These are phyloP conservation scores for Ploettnerulaceae sp. DNA, from an alignment of 2,329 filamentous ascomycete species.

Conservation along the genomic window DNA sequence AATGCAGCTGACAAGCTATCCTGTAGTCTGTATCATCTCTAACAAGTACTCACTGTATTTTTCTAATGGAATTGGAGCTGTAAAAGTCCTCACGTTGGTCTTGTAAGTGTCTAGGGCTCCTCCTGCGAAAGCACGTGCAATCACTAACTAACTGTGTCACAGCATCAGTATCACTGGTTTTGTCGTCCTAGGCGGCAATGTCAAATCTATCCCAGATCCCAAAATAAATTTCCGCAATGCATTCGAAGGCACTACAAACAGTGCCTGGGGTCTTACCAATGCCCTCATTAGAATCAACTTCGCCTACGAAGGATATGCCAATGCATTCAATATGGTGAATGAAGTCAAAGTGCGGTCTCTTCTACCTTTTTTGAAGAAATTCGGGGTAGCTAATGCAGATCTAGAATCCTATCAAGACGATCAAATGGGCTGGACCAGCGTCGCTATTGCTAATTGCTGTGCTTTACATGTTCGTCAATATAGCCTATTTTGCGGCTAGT, in stretches of 20 bases:
- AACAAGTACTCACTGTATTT: conserved; percentile 54
- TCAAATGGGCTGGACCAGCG: conserved; percentile 46
- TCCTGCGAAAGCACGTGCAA: not conserved
- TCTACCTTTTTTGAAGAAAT: not conserved
- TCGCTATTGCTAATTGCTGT: conserved; percentile 48
- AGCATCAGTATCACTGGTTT: conserved; percentile 54
- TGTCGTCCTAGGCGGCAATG: conserved; percentile 56
- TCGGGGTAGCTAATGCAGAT: no score
- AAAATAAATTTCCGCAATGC: conserved; percentile 49
- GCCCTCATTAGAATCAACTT: conserved; percentile 56
- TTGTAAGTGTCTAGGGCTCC: conserved; percentile 39
- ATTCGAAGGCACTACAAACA: conserved; percentile 45
- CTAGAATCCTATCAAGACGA: conserved; percentile 50
- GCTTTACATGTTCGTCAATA: conserved; percentile 54
- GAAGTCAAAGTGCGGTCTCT: conserved; percentile 46
- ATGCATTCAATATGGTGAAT: conserved; percentile 58
- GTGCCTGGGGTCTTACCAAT: conserved; percentile 49
- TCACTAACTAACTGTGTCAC: conserved; percentile 4
- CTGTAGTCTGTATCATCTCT: conserved; percentile 43
- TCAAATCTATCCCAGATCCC: conserved; percentile 43
- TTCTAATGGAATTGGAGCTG: conserved; percentile 50
- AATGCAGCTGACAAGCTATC: no score
- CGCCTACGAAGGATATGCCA: conserved; percentile 52
- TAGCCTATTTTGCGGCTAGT: conserved; percentile 54
- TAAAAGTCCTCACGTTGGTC: conserved; percentile 59